Evolutionary conservation across 2,329 filamentous ascomycete genomes (phyloP).

Genomic region (Grosmannia huntii): DNA sequence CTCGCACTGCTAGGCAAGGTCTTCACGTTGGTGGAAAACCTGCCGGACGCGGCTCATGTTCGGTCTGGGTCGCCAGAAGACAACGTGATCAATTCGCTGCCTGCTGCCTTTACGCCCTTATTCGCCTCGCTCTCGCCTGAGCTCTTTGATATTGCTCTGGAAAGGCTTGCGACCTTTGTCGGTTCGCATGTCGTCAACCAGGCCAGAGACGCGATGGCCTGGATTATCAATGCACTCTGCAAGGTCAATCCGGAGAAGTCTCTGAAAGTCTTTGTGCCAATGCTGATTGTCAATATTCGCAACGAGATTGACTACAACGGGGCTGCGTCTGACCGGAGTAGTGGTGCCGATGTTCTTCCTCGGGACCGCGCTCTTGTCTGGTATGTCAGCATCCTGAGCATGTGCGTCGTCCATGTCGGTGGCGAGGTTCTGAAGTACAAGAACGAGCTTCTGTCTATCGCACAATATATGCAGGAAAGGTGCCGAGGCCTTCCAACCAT

Average conservation of each 20-base stretch:
- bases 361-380: conserved; percentile 87
- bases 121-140: conserved; percentile 86
- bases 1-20: conserved; percentile 84
- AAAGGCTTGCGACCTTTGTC: conserved; percentile 87
- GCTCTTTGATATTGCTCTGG: conserved; percentile 79
- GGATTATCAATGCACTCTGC: conserved; percentile 92
- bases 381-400: conserved; percentile 94
- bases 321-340: conserved; percentile 86
- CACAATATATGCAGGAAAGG: conserved; percentile 90
- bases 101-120: conserved; percentile 79
- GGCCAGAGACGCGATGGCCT: conserved; percentile 93
- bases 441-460: conserved; percentile 79
- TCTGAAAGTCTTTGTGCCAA: conserved; percentile 77
- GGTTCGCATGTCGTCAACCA: conserved; percentile 93
- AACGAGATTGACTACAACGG: conserved; percentile 96
- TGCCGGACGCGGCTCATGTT: conserved; percentile 80
- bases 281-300: conserved; percentile 81
- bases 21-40: conserved; percentile 87
- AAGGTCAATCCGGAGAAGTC: conserved; percentile 94
- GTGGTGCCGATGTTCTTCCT: conserved; percentile 83
- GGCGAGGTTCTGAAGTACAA: conserved; percentile 81
- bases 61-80: conserved; percentile 90
- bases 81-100: conserved; percentile 89
- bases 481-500: conserved; percentile 90
- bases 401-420: conserved; percentile 95